Evolutionary conservation across 163 green algal genomes (phyloP).

Genomic region (Coccomyxa subellipsoidea): DNA sequence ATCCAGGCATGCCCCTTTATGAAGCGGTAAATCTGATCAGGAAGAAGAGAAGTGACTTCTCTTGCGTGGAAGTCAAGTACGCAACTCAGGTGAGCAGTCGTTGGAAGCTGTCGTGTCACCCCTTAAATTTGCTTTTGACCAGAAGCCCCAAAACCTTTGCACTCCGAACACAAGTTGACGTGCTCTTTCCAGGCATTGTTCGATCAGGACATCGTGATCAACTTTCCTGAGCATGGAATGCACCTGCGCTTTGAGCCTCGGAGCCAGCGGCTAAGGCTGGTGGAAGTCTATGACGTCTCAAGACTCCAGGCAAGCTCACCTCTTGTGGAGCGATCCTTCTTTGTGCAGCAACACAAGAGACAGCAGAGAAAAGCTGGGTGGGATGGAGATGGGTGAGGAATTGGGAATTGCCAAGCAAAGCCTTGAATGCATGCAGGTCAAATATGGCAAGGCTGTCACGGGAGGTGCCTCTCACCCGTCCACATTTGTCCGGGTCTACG

Average conservation of each 20-base stretch:
- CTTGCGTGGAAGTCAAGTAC: conserved; percentile 36
- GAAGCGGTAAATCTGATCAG: background rate
- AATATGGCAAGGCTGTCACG: conserved; percentile 16
- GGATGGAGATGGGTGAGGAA: too few relatives aligned
- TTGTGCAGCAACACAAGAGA: background rate
- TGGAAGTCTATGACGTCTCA: conserved; percentile 53
- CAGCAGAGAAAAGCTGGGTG: too few relatives aligned
- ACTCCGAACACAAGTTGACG: background rate
- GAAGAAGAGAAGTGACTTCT: conserved; percentile 11
- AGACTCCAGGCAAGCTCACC: conserved; percentile 35
- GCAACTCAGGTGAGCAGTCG: conserved; percentile 14
- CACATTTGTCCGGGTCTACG: conserved; percentile 50
- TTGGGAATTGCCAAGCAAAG: too few relatives aligned
- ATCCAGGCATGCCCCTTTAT: conserved; percentile 13
- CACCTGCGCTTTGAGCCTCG: conserved; percentile 52
- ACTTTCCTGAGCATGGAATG: conserved; percentile 54
- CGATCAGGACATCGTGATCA: conserved; percentile 40
- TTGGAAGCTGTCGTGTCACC: too few relatives aligned
- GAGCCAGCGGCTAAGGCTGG: conserved; percentile 45
- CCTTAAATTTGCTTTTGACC: background rate
- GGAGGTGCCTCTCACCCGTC: conserved; percentile 43
- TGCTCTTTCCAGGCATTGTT: conserved; percentile 9
- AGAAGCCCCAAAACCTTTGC: background rate
- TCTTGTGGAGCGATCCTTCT: background rate
- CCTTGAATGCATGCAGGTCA: conserved; percentile 26